Conservation (phyloP, 129 eudicot genomes). For the Flaveria brownii region DNA sequence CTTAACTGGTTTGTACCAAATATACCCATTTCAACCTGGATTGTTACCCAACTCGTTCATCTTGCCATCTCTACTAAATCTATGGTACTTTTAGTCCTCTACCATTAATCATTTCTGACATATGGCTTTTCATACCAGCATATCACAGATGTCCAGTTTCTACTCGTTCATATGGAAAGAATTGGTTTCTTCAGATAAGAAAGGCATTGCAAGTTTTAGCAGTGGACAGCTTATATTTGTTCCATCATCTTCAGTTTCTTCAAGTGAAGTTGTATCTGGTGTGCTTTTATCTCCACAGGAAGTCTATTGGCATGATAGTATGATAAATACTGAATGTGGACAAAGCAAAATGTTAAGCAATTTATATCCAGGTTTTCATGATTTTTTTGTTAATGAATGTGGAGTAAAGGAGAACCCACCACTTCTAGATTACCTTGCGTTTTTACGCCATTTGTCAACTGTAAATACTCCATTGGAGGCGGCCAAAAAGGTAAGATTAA, state of each 20-base stretch:
- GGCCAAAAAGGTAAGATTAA: slow-evolving; percentile 54
- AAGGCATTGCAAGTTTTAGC: slow-evolving; percentile 39
- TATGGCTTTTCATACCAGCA: slow-evolving; percentile 40
- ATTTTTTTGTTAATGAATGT: slow-evolving; percentile 82
- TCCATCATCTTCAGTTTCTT: slow-evolving; percentile 43
- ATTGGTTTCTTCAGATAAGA: slow-evolving; percentile 50
- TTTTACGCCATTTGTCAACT: slow-evolving; percentile 65
- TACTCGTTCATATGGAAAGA: slow-evolving; percentile 68
- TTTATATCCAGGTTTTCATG: slow-evolving; percentile 67
- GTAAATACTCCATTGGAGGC: slow-evolving; percentile 58
- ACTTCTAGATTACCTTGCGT: slow-evolving; percentile 53
- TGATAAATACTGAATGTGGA: slow-evolving; percentile 31
- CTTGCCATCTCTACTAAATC: neutral
- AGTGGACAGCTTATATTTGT: slow-evolving; percentile 69
- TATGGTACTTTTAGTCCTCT: neutral
- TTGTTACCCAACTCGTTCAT: neutral
- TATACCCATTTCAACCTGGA: neutral
- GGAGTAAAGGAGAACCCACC: slow-evolving; percentile 75
- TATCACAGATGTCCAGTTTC: slow-evolving; percentile 77
- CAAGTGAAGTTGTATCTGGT: slow-evolving; percentile 66
- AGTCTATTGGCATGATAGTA: slow-evolving; percentile 77
- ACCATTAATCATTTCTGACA: slow-evolving; percentile 5
- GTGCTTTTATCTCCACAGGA: slow-evolving; percentile 61
- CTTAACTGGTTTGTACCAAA: neutral
- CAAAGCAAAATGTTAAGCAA: slow-evolving; percentile 51